These are phyloP conservation scores for Sphagnum fallax DNA, from an alignment of 228 moss, liverwort and hornwort genomes.

Conservation along the genomic window DNA sequence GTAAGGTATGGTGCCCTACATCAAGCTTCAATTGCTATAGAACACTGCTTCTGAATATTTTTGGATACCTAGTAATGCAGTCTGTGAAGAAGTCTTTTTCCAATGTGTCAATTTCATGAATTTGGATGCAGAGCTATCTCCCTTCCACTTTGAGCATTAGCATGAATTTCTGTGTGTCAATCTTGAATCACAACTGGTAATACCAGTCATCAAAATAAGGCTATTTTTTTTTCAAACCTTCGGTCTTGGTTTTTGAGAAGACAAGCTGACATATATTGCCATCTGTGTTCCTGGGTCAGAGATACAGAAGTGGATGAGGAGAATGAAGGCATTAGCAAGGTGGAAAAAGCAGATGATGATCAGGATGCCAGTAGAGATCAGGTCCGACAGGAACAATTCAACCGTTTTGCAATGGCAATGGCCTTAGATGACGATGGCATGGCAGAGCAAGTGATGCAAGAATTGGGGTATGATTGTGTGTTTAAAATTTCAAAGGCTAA, in stretches of 20 bases:
- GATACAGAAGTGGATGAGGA: slow-evolving; percentile 24
- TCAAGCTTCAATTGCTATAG: background rate
- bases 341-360: slow-evolving; percentile 24
- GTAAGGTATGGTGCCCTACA: slow-evolving; percentile 5
- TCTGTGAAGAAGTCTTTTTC: background rate
- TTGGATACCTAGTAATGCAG: background rate
- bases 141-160: background rate
- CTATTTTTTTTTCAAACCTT: too few relatives aligned
- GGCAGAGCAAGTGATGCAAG: slow-evolving; percentile 75
- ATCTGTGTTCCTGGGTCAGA: slow-evolving; percentile 16
- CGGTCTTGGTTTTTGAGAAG: background rate
- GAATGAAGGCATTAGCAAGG: slow-evolving; percentile 19
- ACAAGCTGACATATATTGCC: background rate
- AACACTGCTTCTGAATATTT: background rate
- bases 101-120: background rate
- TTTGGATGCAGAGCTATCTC: background rate
- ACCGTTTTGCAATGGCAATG: slow-evolving; percentile 77
- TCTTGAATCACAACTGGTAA: background rate
- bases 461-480: slow-evolving; percentile 59
- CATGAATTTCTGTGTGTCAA: background rate
- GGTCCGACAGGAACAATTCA: slow-evolving; percentile 63
- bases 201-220: too few relatives aligned
- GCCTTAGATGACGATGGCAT: slow-evolving; percentile 58
- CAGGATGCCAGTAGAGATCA: slow-evolving; percentile 13
- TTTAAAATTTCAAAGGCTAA: too few relatives aligned